Conservation (phyloP, 805 yeast species). For the Candida maris region DNA sequence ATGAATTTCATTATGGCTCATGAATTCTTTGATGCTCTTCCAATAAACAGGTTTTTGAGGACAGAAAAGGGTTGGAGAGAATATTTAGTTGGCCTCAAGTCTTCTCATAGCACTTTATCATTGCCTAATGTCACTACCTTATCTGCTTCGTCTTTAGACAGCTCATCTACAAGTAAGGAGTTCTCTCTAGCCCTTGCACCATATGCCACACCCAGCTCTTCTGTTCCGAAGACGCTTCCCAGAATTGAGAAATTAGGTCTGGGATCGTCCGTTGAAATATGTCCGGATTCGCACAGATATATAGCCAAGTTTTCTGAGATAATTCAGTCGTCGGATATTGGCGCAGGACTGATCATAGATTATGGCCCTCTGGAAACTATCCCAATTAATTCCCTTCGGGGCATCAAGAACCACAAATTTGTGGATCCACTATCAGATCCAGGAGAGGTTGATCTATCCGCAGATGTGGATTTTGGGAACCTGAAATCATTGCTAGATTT, state of each 20-base stretch:
- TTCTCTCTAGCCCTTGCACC: constrained; percentile 59
- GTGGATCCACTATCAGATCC: constrained; percentile 74
- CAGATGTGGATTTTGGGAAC: constrained; percentile 77
- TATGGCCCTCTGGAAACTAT: constrained; percentile 61
- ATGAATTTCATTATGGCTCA: constrained; percentile 73
- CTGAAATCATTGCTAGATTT: constrained; percentile 36
- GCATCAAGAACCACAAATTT: constrained; percentile 66
- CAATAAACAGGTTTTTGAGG: constrained; percentile 64
- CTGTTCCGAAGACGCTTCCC: constrained; percentile 46
- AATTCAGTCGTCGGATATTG: constrained; percentile 36
- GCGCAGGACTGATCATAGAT: constrained; percentile 72
- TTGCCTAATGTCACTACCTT: constrained; percentile 22
- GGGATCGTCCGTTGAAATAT: constrained; percentile 63
- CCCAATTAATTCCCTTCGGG: constrained; percentile 73
- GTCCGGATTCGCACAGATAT: constrained; percentile 67
- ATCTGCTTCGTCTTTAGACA: constrained; percentile 4
- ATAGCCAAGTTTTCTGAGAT: constrained; percentile 47
- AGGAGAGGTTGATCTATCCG: constrained; percentile 77
- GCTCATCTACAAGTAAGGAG: constrained; percentile 19
- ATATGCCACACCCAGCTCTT: constrained; percentile 58
- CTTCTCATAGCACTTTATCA: constrained; percentile 8
- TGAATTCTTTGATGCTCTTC: constrained; percentile 85
- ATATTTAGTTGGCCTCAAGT: constrained; percentile 56
- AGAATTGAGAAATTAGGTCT: constrained; percentile 53
- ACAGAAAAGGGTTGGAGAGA: constrained; percentile 78